Percentiles rank a stretch among this genome's conserved stretches.
phyloP scores from a whole-genome alignment of 495 filamentous ascomycete species.

The Halenospora varia region DNA sequence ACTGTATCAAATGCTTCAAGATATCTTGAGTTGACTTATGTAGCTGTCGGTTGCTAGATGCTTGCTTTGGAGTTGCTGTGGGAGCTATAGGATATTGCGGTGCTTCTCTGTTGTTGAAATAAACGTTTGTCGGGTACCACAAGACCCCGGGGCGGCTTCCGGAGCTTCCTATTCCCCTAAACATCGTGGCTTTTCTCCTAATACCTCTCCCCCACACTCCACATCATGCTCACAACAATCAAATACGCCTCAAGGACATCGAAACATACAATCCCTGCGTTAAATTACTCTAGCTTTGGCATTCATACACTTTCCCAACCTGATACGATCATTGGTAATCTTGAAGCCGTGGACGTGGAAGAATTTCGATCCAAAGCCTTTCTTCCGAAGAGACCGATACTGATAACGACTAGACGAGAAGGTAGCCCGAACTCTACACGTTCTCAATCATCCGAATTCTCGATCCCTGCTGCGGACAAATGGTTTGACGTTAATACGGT shows the following conservation, averaged over 20 bases:
- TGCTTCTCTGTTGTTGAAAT: neutral
- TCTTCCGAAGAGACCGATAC: conserved; percentile 20
- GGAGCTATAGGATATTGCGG: no score
- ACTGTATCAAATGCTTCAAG: no score
- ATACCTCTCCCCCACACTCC: no score
- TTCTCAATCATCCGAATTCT: neutral
- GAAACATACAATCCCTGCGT: no score
- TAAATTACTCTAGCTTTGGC: no score
- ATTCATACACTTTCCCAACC: conserved; percentile 2
- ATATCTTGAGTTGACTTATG: no score
- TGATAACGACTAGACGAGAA: conserved; percentile 11
- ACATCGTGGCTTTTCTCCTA: no score
- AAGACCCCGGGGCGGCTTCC: no score
- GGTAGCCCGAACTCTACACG: neutral
- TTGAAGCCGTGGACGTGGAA: conserved; percentile 15
- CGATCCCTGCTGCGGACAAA: conserved; percentile 17
- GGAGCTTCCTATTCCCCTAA: no score
- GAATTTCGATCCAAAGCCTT: conserved; percentile 24
- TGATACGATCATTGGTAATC: conserved; percentile 3
- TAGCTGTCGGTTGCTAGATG: no score
- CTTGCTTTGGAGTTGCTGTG: no score
- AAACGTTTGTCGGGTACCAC: neutral
- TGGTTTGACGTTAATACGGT: conserved; percentile 16
- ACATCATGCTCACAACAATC: conserved; percentile 1
- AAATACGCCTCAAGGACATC: neutral